Evolutionary conservation across 352 stramenopile species (phyloP).

Genomic region (Plasmopara halstedii): DNA sequence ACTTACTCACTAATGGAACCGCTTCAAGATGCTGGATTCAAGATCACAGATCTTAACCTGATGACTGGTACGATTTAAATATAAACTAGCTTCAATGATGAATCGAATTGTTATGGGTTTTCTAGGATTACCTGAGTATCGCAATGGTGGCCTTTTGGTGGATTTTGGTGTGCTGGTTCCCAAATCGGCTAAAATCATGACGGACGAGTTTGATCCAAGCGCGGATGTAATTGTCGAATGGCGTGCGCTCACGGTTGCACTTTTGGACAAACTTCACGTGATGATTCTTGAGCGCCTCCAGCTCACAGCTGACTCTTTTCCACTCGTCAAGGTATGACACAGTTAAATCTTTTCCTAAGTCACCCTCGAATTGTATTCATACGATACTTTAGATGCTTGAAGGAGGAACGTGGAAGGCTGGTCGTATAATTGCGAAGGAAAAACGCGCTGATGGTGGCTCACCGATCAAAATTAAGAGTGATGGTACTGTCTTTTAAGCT

Average conservation of each 20-base stretch:
- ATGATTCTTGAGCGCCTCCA: conserved; percentile 56
- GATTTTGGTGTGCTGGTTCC: conserved; percentile 73
- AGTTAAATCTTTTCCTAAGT: neutral
- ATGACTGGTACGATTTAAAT: conserved; percentile 39
- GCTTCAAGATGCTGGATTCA: conserved; percentile 68
- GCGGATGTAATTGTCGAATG: conserved; percentile 80
- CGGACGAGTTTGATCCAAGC: conserved; percentile 51
- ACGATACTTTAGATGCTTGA: conserved; percentile 55
- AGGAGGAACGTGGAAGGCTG: conserved; percentile 81
- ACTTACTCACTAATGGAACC: conserved; percentile 87
- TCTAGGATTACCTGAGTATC: conserved; percentile 70
- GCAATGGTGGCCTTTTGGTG: conserved; percentile 75
- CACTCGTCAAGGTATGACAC: conserved; percentile 68
- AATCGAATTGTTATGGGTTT: too few relatives aligned
- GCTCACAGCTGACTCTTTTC: conserved; percentile 65
- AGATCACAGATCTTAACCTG: conserved; percentile 66
- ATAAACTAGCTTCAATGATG: too few relatives aligned
- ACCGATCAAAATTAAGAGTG: conserved; percentile 81
- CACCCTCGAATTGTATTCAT: neutral
- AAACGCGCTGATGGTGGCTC: conserved; percentile 59
- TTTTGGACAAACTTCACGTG: conserved; percentile 71
- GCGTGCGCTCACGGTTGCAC: conserved; percentile 71
- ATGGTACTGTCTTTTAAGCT: conserved; percentile 78
- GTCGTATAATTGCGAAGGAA: conserved; percentile 71
- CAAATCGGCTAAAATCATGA: conserved; percentile 48